A percentile compares a stretch with the other conserved stretches of the same genome.
These are phyloP conservation scores for Scedosporium aurantiacum DNA, from an alignment of 2,329 filamentous ascomycete species.

Conservation along the genomic window DNA sequence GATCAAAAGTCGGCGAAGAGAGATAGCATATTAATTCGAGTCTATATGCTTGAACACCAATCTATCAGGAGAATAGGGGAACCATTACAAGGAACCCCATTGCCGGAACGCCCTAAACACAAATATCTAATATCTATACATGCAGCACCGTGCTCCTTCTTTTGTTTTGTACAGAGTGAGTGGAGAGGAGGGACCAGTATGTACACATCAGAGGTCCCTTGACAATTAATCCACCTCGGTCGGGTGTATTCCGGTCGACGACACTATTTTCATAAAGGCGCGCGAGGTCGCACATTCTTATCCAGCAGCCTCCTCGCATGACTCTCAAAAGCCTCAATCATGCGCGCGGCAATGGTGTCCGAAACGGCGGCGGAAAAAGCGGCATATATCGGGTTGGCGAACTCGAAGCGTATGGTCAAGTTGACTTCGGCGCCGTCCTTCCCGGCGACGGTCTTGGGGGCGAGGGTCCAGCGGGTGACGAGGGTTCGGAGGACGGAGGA, in stretches of 20 bases:
- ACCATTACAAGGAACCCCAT: neutral
- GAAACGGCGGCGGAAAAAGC: conserved; percentile 72
- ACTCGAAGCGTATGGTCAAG: conserved; percentile 69
- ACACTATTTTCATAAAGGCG: neutral
- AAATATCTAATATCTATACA: neutral
- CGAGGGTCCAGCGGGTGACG: conserved; percentile 58
- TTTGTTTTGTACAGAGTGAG: conserved; percentile 2
- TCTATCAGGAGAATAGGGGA: too few relatives aligned
- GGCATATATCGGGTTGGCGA: conserved; percentile 80
- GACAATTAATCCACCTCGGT: neutral
- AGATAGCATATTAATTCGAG: too few relatives aligned
- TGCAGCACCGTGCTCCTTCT: neutral
- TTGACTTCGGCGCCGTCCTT: conserved; percentile 53
- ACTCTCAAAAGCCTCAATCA: conserved; percentile 90
- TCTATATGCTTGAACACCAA: too few relatives aligned
- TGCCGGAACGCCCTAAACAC: neutral
- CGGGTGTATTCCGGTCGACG: neutral
- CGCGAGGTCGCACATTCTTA: conserved; percentile 4
- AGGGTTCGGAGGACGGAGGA: conserved; percentile 55
- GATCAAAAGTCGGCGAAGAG: too few relatives aligned
- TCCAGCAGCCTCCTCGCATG: conserved; percentile 53
- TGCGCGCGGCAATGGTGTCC: conserved; percentile 71
- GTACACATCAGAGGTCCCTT: neutral
- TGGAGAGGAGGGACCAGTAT: neutral
- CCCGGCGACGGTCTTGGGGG: conserved; percentile 19